Base-by-base conservation (phyloP, 768 basidiomycete species). In the Mycena capillaripes region DNA sequence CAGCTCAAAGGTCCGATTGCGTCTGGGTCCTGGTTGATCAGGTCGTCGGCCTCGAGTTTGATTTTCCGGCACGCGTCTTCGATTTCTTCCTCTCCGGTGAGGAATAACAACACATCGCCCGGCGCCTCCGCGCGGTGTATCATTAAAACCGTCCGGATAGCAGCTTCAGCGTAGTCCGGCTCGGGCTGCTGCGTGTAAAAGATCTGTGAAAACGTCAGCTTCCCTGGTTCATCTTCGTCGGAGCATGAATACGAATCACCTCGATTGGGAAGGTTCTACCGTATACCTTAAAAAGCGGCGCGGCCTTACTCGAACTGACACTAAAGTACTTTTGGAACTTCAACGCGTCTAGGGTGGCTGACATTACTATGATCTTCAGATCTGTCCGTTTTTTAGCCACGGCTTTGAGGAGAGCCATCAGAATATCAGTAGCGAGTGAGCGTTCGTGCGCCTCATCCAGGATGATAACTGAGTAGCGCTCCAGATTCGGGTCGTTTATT, bases 371-470 rank as follows among this genome's bases (percentile, higher is more conserved):
- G 34, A 67, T 19, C 32, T 67, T 67, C n/a, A 67, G 46, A 34
- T 67, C 57, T 14, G 32, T 2, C 4, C 66, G 56, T 36, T 88
- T 89, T 79, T 90, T 92, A 7, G 92, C 92, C 25, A 99, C 88
- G 38, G 86, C 82, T 83, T 98, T 99, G 34, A 99, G 87, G 7
- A 99, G 87, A 71, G 96, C 96, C 97, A 99, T 99, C 34, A 99
- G 91, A 77, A 98, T 97, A 84, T 99, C 97, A 32, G 97, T 99
- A 0, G 98, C 96, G 46, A 98, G 88, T 0, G 97, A 98, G 72
- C 97, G 93, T 84, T 99, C 98, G 85, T 99, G 97, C 3, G 95
- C 97, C 84, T 99, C 98, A 80, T 99, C 97, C 66, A 99, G 90
- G 77, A 99, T 99, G 82, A 99, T 96, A 23, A 97, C 98, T n/a